Base-by-base conservation (phyloP, 2,329 filamentous ascomycete genomes). In the Arthrobotrys sphaeroides region DNA sequence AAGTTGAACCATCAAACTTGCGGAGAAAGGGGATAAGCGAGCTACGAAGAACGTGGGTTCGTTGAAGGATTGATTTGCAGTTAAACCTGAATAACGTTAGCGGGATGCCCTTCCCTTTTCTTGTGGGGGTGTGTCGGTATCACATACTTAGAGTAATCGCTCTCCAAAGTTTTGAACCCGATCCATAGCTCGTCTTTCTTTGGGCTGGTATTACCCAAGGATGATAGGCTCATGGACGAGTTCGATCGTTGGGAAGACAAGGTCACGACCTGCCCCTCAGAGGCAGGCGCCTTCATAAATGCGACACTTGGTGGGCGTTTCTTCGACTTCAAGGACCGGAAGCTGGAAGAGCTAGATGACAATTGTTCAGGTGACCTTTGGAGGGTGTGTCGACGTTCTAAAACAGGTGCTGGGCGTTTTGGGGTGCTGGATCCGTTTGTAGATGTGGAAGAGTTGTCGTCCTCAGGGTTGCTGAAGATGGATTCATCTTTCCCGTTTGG, bases 1-100 rank as follows among this genome's bases (percentile, higher is more conserved):
- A 92, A 0, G 88, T 84, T 80, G 94, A 90, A 33, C 87, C 84
- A 73, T 87, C 87, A 79, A 93, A 90, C 60, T 87, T 89, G 69
- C 88, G 87, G 45, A 97, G 84, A 79, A 97, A 96, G 0, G 93
- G 91, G 16, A 96, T 83, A 2, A 97, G 85, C 0, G 87, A 86
- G 5, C 86, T 86, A 36, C 93, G 89, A 68, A 97, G 87, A 49
- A 94, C 87, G 77, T 89, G 90, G 77, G 92, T 91, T 80, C 93
- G 93, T 78, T 93, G 85, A 0, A 90, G 85, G 79, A 86, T 91
- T 33, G 90, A 88, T 82, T 93, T 96, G 70, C 88, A 85, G 77
- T 90, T 87, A 79, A 96, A 96, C 77, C 86, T 88, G 77, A 33
- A 67, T 33, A 55, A n/a, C 43, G 43, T 68, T 36, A 73, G 60